Base-by-base conservation (phyloP, 176 grass and related monocot species). In the Oryza punctata region DNA sequence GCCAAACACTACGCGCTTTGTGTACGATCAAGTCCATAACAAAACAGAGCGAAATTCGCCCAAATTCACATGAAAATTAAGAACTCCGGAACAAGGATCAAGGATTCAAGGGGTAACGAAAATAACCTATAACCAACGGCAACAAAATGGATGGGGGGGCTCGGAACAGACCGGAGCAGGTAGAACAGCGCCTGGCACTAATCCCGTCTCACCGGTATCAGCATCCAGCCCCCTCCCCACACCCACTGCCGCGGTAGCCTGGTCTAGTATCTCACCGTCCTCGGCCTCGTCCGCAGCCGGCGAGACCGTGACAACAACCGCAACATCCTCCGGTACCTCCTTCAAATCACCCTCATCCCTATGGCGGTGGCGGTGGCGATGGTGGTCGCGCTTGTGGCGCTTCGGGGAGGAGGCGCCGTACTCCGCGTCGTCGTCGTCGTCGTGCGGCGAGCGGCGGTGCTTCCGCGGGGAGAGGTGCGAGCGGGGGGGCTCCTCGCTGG, bases 231-330 rank as follows among this genome's bases (percentile, higher is more conserved):
- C 47, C 15, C 14, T 50, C 15, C 47, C 4, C 47, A 50, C 15
- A 63, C 63, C 38, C n/a, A 43, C 64, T 5, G 68, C 69, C 24
- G 75, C 68, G 25, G 84, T 76, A 10, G 41, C 78, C 19, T 86
- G 75, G 23, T 97, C 95, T 2, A 96, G 85, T 73, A 98, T 96
- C 85, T 96, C 96, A 25, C 96, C 93, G 72, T 98, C 96, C 74
- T 98, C 93, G 19, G 88, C 67, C 47, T 50, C 47, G 14, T 4
- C 15, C 10, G 66, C 82, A 57, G 85, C 24, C n/a, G 15, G 37
- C 26, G 49, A 15, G 43, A 67, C 24, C 50, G 9, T 54, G 67
- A 26, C 37, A 23, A 8, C 72, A 61, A 4, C 24, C n/a, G 4
- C 65, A 73, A 28, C 26, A 46, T 14, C 12, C 12, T 46, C 44